phyloP scores from a whole-genome alignment of 164 flowering plant genomes.

The Macadamia integrifolia region DNA sequence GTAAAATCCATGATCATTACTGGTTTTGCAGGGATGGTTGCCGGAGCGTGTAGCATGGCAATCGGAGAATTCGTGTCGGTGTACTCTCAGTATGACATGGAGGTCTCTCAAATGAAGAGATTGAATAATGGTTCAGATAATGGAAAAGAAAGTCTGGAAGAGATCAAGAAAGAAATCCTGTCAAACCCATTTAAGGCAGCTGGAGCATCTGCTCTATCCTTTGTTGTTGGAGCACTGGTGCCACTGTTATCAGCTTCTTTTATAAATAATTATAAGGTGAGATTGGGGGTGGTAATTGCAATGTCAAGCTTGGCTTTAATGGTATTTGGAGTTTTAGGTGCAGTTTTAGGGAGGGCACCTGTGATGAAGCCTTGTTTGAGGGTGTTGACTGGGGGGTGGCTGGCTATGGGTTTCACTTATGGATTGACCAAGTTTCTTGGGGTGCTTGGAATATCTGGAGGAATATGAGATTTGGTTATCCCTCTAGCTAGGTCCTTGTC shows the following conservation, averaged over 20 bases:
- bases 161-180: not conserved
- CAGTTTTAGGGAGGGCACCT: not conserved
- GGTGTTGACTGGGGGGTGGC: not conserved
- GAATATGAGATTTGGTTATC: too few relatives aligned
- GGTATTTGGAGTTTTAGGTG: not conserved
- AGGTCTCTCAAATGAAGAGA: not conserved
- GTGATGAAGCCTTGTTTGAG: not conserved
- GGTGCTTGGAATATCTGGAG: not conserved
- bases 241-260: not conserved
- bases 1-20: too few relatives aligned
- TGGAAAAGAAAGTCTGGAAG: not conserved
- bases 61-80: constrained; percentile 5
- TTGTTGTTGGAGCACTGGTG: not conserved
- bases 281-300: too few relatives aligned
- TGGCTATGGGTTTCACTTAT: not conserved
- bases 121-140: not conserved
- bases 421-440: constrained; percentile 6
- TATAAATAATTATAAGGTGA: not conserved
- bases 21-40: too few relatives aligned
- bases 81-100: not conserved
- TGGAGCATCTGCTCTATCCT: constrained; percentile 1
- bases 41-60: not conserved
- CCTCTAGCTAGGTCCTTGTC: too few relatives aligned
- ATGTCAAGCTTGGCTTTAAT: too few relatives aligned
- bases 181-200: not conserved